Evolutionary conservation across 441 rosid species (phyloP), one percentile per base, ranked within the genome.

Genomic region (Aleurites moluccanus): DNA sequence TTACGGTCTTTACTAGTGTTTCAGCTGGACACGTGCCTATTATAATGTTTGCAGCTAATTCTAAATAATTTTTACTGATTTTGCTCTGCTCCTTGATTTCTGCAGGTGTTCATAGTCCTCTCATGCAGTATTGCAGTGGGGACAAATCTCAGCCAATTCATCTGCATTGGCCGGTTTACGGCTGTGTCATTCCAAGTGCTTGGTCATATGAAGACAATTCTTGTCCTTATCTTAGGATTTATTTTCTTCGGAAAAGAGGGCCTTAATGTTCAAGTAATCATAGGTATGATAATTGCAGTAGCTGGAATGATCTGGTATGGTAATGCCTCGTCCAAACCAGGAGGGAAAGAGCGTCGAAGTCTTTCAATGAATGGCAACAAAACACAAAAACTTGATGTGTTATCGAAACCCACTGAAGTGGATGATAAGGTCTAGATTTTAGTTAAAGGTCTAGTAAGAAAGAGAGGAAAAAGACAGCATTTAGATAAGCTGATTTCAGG

Each of bases 141-240:
- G 20, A 95, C 99, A 71, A 95, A 95, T 84, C 97, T 93, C 57
- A 95, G 98, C 87, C 99, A 95, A 47, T 95, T 95, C 91, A 93
- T 95, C 57, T 95, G 99, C 86, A 91, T 95, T 1, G 98, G 99
- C 69, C 88, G 98, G 81, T 93, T 91, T 77, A 89, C 98, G 4
- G 99, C 99, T 0, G 99, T 95, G 35, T 86, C 98, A 1, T 96
- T 96, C 86, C 98, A 93, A 89, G 98, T 96, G 33, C 89, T 96
- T 10, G 99, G 99, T 69, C 98, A 96, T 79, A 96, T 96, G 99
- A 96, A 96, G 87, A 96, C 99, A 11, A 89, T 96, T 52, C 90
- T 96, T 0, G 99, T 96, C 67, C 86, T 96, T 82, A 83, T 88
- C 50, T 66, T 96, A 61, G 99, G 99, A 64, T 96, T 96, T 85